Conservation (phyloP, 495 filamentous ascomycete species). For the Lindgomyces ingoldianus region DNA sequence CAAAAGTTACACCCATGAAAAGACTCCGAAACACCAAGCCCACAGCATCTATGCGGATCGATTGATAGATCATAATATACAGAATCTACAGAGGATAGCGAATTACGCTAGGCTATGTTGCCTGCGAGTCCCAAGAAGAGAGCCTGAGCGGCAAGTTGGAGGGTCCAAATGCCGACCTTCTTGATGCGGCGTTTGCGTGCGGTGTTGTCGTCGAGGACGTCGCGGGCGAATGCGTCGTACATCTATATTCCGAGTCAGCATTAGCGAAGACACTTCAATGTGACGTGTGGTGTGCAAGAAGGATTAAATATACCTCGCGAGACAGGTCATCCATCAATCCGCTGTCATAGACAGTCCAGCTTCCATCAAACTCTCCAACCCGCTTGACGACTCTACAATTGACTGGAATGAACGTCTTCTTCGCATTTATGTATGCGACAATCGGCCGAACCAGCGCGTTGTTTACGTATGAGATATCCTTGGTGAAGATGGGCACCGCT, state of each 20-base stretch:
- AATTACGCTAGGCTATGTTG: conserved; percentile 31
- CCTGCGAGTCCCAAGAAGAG: conserved; percentile 93
- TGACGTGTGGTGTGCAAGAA: neutral
- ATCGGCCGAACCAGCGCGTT: conserved; percentile 93
- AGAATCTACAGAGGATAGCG: too few relatives aligned
- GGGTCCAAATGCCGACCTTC: conserved; percentile 94
- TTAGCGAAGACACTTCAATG: neutral
- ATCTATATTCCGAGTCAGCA: conserved; percentile 52
- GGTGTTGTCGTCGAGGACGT: conserved; percentile 78
- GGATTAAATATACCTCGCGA: conserved; percentile 63
- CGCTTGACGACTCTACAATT: conserved; percentile 91
- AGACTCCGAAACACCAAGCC: neutral
- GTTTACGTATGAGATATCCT: conserved; percentile 90
- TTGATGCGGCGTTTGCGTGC: conserved; percentile 82
- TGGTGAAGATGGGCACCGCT: conserved; percentile 86
- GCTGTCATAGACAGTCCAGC: conserved; percentile 93
- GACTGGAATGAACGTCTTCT: conserved; percentile 90
- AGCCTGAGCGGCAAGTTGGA: conserved; percentile 89
- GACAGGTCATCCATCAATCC: conserved; percentile 95
- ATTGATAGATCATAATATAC: neutral
- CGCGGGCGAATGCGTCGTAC: conserved; percentile 86
- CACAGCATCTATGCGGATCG: neutral
- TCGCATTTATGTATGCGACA: conserved; percentile 97
- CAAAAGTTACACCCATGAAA: neutral
- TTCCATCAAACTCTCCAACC: conserved; percentile 85